phyloP scores from a whole-genome alignment of 1,284 basidiomycete genomes.

The Chalciporus sp. region DNA sequence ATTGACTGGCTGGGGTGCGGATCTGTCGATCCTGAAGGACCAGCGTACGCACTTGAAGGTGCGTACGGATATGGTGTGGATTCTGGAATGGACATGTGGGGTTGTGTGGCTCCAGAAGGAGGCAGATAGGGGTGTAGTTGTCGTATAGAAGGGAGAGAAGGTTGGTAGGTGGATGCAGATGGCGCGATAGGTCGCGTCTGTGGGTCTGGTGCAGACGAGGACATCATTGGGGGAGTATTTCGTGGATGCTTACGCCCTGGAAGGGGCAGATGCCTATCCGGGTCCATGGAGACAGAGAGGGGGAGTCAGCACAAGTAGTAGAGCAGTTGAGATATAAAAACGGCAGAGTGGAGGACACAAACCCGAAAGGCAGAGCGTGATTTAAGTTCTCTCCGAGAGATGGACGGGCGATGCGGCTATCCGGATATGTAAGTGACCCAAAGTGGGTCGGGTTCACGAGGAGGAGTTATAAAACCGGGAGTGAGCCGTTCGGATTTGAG shows the following conservation, averaged over 20 bases:
- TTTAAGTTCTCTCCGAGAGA: conserved; percentile 27
- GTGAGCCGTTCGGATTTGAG: conserved; percentile 31
- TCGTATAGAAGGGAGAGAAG: conserved; percentile 63
- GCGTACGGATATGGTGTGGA: conserved; percentile 29
- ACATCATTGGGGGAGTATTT: conserved; percentile 19
- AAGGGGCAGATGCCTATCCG: conserved; percentile 35
- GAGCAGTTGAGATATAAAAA: conserved; percentile 17
- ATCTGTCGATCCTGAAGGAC: conserved; percentile 33
- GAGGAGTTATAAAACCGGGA: conserved; percentile 32
- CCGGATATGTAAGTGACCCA: conserved; percentile 27
- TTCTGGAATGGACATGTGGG: conserved; percentile 23
- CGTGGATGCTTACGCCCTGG: conserved; percentile 33
- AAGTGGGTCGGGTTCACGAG: conserved; percentile 31
- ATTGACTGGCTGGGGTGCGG: conserved; percentile 26
- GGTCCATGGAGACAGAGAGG: conserved; percentile 28
- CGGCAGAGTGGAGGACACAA: conserved; percentile 21
- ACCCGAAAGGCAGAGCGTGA: conserved; percentile 23
- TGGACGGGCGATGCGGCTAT: conserved; percentile 31
- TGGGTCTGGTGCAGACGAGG: conserved; percentile 23
- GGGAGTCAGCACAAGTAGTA: conserved; percentile 17
- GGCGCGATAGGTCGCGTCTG: conserved; percentile 30
- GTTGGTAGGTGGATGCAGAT: conserved; percentile 29
- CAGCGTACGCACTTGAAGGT: conserved; percentile 22
- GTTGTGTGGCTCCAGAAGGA: conserved; percentile 34
- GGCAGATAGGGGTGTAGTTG: conserved; percentile 64